phyloP scores from a whole-genome alignment of 2,329 filamentous ascomycete genomes.

The Xylariaceae sp. region DNA sequence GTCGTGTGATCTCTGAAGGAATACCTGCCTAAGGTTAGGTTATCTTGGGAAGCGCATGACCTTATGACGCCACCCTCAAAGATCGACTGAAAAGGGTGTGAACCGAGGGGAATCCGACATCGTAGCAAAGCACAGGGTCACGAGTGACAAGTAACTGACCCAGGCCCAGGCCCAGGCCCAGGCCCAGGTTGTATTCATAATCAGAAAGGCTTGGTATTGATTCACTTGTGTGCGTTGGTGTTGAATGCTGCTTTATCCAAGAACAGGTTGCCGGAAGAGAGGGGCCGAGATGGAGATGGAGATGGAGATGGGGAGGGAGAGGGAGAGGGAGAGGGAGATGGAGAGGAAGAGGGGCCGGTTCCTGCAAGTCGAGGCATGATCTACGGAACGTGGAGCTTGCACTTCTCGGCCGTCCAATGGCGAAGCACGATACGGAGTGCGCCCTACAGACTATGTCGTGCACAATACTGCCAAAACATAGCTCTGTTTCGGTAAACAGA shows the following conservation, averaged over 20 bases:
- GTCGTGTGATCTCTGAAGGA: slow-evolving; percentile 1
- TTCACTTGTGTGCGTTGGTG: slow-evolving; percentile 1
- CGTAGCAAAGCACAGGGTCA: not conserved
- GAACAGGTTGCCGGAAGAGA: not conserved
- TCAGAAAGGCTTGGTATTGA: not conserved
- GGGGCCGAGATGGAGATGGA: not conserved
- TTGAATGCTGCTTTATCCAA: slow-evolving; percentile 2
- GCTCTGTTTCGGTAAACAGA: not conserved
- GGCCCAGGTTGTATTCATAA: too few species aligned
- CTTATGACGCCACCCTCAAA: slow-evolving; percentile 6
- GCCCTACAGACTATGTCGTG: not conserved
- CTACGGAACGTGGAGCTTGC: slow-evolving; percentile 13
- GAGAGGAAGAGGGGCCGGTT: not conserved
- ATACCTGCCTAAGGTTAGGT: not conserved
- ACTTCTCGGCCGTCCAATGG: slow-evolving; percentile 4
- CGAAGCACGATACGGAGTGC: not conserved
- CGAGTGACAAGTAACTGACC: not conserved
- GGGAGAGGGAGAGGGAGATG: not conserved
- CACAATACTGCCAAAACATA: not conserved
- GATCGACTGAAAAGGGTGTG: not conserved
- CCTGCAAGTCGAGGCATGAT: slow-evolving; percentile 10
- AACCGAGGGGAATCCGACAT: not conserved
- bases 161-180: too few species aligned
- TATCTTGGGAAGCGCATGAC: slow-evolving; percentile 6
- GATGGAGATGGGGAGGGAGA: not conserved